phyloP scores from a whole-genome alignment of 148 eudicot species.

The Talinum fruticosum region DNA sequence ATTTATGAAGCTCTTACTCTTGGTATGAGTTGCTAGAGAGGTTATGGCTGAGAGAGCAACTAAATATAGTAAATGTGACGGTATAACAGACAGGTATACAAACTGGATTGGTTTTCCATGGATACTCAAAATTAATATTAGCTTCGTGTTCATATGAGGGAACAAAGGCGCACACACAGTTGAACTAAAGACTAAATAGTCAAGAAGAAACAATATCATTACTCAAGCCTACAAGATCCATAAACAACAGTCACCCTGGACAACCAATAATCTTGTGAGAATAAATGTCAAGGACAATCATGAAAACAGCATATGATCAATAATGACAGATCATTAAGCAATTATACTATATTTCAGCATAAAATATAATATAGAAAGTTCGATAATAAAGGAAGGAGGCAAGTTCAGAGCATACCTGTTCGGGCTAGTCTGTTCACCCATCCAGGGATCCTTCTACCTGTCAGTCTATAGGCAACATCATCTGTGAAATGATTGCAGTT shows the following conservation, averaged over 20 bases:
- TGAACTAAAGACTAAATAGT: not conserved
- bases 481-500: slow-evolving; percentile 89
- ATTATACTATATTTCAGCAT: not conserved
- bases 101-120: no score
- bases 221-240: not conserved
- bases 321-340: not conserved
- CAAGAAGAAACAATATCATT: not conserved
- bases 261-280: not conserved
- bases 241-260: not conserved
- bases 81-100: no score
- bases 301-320: not conserved
- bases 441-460: slow-evolving; percentile 67
- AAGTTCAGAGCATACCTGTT: slow-evolving; percentile 42
- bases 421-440: slow-evolving; percentile 90
- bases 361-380: not conserved
- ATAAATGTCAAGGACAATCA: not conserved
- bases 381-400: not conserved
- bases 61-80: no score
- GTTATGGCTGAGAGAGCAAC: not conserved
- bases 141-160: no score
- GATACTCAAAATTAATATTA: no score
- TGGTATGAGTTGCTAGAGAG: not conserved
- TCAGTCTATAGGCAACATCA: slow-evolving; percentile 54
- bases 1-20: not conserved
- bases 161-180: no score